Evolutionary conservation across 495 filamentous ascomycete species (phyloP).

Genomic region (Lindgomyces ingoldianus): DNA sequence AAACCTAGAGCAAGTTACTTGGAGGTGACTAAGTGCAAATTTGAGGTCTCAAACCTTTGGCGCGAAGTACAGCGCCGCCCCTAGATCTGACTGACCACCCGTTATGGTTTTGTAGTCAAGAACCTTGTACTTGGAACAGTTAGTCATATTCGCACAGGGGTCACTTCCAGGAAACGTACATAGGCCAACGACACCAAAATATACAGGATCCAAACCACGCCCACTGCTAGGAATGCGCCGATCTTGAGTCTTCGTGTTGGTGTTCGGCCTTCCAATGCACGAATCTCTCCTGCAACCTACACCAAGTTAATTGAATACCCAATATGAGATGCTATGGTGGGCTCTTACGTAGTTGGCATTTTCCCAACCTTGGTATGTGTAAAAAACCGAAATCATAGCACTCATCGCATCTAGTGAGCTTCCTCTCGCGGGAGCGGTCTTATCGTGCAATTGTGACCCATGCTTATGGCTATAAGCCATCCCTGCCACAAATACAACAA

Average conservation of each 20-base stretch:
- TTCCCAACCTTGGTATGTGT: conserved; percentile 27
- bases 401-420: conserved; percentile 13
- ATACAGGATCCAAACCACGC: conserved; percentile 14
- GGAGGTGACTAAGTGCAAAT: background rate
- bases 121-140: background rate
- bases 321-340: background rate
- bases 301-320: background rate
- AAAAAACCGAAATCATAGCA: conserved; percentile 19
- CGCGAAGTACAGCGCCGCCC: background rate
- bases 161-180: background rate
- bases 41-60: background rate
- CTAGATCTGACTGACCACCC: background rate
- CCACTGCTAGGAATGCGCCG: conserved; percentile 17
- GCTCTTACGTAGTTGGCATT: conserved; percentile 24
- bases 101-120: background rate
- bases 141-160: background rate
- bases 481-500: conserved; percentile 19
- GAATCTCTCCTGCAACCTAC: conserved; percentile 18
- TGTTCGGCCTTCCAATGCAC: conserved; percentile 11
- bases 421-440: background rate
- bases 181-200: conserved; percentile 10
- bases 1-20: background rate
- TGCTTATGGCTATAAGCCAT: conserved; percentile 1
- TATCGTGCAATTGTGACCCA: conserved; percentile 13
- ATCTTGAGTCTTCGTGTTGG: conserved; percentile 5